Evolutionary conservation across 257 asterid species (phyloP), one percentile per base, ranked within the genome.

Genomic region (Echites panduratus): DNA sequence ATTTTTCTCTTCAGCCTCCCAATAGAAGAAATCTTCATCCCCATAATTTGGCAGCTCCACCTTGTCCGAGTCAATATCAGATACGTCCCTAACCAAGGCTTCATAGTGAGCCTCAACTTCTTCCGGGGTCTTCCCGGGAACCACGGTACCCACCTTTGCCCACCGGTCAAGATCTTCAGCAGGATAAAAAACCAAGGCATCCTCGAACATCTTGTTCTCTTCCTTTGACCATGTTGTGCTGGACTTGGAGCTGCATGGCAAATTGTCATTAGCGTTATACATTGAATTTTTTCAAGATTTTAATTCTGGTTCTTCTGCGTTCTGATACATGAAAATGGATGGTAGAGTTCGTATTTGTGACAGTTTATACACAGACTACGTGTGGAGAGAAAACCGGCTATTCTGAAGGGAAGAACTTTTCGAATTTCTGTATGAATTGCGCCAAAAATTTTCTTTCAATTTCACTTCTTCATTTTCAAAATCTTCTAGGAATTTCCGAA

Each of bases 121-220:
- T 9, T 66, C 70, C 2, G 71, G 43, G 22, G 81, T 40, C 64
- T 68, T 78, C 11, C 66, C 70, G 0, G 81, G 77, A 2, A 78
- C 13, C 45, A 19, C 50, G 49, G 38, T 14, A 6, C 78, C 71
- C 0, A 78, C 58, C 32, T 66, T 72, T 7, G 17, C 53, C 78
- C 79, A 76, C 62, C 79, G 35, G 71, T 76, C 54, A 2, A 44
- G 17, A 4, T 0, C 38, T 5, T 24, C 79, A 14, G 27, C 70
- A 41, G 70, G 70, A 43, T 22, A 65, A n/a, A 5, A 14, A 38
- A 66, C 77, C 11, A 77, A 43, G 5, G 62, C 75, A n/a, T 40
- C 29, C 78, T 78, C 82, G 4, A 68, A 78, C n/a, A 73, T 1
- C 44, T 78, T 73, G 70, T 78, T 75, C 40, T 78, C 75, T 3